Evolutionary conservation across 2,329 filamentous ascomycete genomes (phyloP).

Genomic region (Cercospora sesami): DNA sequence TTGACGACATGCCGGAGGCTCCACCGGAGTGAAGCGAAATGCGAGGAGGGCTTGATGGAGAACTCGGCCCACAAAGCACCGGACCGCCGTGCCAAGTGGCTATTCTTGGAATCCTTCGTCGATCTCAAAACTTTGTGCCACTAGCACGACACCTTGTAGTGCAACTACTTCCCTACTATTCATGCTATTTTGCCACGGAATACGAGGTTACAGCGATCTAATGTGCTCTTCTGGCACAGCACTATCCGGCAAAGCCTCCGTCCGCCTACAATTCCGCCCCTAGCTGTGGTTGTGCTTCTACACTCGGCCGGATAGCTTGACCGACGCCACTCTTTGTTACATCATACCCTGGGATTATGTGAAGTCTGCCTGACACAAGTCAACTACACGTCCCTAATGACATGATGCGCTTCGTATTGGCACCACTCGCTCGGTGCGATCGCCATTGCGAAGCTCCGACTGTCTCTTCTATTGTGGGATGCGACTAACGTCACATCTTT

Average conservation of each 20-base stretch:
- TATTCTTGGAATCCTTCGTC: conserved; percentile 14
- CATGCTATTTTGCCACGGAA: not conserved
- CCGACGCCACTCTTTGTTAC: conserved; percentile 9
- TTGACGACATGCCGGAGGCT: not conserved
- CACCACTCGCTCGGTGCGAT: not conserved
- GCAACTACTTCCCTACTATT: not conserved
- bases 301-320: not conserved
- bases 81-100: conserved; percentile 1
- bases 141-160: conserved; percentile 1
- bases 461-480: conserved; percentile 3
- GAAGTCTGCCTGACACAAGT: not conserved
- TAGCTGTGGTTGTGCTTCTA: not conserved
- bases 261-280: not conserved
- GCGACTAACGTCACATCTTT: not conserved
- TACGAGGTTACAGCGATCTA: conserved; percentile 8
- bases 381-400: not conserved
- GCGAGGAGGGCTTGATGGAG: not conserved
- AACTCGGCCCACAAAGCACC: not conserved
- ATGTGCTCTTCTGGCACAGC: not conserved
- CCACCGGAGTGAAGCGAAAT: not conserved
- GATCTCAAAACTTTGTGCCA: conserved; percentile 8
- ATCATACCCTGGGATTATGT: conserved; percentile 9
- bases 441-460: not conserved
- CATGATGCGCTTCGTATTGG: not conserved
- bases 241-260: not conserved